Percentiles rank a stretch among this genome's conserved stretches.
Conservation (phyloP, 2,329 filamentous ascomycete species). For the Penicillium sp. region DNA sequence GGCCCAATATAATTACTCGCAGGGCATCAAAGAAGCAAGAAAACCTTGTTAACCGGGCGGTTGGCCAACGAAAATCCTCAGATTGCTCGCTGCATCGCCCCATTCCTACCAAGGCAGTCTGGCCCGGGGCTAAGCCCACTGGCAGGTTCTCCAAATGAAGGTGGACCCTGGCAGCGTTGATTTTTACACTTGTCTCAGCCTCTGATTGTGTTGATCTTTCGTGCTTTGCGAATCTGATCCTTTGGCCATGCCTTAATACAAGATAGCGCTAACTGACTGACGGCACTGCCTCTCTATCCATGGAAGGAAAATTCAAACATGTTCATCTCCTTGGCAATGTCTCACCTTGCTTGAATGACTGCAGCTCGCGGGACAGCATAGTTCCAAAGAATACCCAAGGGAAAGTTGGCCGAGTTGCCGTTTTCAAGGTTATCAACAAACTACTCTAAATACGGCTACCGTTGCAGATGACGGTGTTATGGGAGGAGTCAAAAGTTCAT, state of each 20-base stretch:
- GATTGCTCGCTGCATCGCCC: not conserved
- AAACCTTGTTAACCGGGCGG: not conserved
- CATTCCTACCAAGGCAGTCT: constrained; percentile 4
- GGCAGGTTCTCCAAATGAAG: not conserved
- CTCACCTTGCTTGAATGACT: not conserved
- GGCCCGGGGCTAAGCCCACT: not conserved
- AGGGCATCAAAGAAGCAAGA: not conserved
- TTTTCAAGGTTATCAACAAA: no score
- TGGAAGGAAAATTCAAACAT: not conserved
- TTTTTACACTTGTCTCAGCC: constrained; percentile 14
- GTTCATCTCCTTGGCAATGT: not conserved
- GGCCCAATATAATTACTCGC: not conserved
- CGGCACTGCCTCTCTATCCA: not conserved
- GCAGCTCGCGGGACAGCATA: not conserved
- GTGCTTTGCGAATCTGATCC: not conserved
- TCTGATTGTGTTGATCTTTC: constrained; percentile 7
- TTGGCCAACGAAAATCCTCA: constrained; percentile 3
- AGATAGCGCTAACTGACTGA: not conserved
- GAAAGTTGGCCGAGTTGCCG: not conserved
- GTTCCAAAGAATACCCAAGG: not conserved
- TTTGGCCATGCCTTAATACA: not conserved
- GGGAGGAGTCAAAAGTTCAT: no score
- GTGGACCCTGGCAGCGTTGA: constrained; percentile 9
- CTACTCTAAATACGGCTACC: no score
- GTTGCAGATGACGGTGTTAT: no score